These are phyloP conservation scores for Mycena amicta DNA, from an alignment of 768 basidiomycete genomes.

Conservation along the genomic window DNA sequence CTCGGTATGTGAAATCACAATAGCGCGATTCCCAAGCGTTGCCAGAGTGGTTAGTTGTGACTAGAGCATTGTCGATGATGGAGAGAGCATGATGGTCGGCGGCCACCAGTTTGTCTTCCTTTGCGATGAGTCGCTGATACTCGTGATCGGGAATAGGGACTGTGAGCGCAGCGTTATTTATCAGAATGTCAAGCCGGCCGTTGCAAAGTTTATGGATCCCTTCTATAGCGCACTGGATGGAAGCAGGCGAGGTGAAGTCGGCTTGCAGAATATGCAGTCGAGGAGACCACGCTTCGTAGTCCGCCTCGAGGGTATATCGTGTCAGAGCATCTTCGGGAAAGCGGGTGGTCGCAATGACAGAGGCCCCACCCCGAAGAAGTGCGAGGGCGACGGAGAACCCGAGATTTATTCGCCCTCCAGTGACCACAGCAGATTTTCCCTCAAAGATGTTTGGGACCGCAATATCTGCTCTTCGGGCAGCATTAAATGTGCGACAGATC, in stretches of 20 bases:
- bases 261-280: constrained; percentile 34
- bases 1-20: constrained; percentile 37
- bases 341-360: constrained; percentile 33
- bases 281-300: constrained; percentile 29
- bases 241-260: constrained; percentile 37
- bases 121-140: constrained; percentile 29
- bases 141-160: constrained; percentile 32
- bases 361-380: constrained; percentile 34
- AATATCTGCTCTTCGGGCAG: constrained; percentile 12
- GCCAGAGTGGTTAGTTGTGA: constrained; percentile 11
- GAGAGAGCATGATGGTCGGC: constrained; percentile 18
- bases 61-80: constrained; percentile 17
- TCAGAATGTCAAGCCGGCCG: constrained; percentile 32
- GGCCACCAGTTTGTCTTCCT: constrained; percentile 25
- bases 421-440: constrained; percentile 33
- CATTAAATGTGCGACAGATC: constrained; percentile 14
- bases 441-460: constrained; percentile 26
- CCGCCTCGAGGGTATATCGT: constrained; percentile 31
- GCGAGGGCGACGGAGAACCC: constrained; percentile 35
- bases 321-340: constrained; percentile 36
- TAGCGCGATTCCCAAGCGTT: constrained; percentile 38
- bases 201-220: constrained; percentile 26
- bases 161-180: constrained; percentile 42
- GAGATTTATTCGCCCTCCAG: constrained; percentile 38
- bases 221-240: constrained; percentile 34